Percentiles rank a stretch among this genome's conserved stretches.
Conservation (phyloP, 2,329 filamentous ascomycete species). For the Polychaeton citri region DNA sequence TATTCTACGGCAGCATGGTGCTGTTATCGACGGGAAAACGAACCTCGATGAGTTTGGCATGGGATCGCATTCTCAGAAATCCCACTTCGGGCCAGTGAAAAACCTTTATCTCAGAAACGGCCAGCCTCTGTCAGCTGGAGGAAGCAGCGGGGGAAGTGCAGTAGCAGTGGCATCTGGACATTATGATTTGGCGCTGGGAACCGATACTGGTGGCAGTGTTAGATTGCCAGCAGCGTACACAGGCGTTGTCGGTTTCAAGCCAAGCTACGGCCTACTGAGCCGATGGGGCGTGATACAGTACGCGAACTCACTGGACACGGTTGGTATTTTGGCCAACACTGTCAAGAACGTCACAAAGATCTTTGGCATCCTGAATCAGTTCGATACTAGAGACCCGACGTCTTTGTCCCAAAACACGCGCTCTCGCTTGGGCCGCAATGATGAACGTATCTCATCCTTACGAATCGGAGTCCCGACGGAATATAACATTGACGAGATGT, state of each 20-base stretch:
- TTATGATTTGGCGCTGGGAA: conserved; percentile 63
- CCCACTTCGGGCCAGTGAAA: conserved; percentile 51
- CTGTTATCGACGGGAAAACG: conserved; percentile 60
- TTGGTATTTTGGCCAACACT: conserved; percentile 56
- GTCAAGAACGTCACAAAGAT: conserved; percentile 33
- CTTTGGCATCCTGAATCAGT: conserved; percentile 39
- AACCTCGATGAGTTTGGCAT: conserved; percentile 96
- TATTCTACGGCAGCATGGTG: conserved; percentile 50
- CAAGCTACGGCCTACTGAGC: conserved; percentile 77
- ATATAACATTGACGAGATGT: conserved; percentile 79
- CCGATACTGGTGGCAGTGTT: conserved; percentile 85
- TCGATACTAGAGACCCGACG: conserved; percentile 64
- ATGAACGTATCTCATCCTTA: conserved; percentile 12
- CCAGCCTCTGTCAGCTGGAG: conserved; percentile 53
- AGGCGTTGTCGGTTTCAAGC: conserved; percentile 74
- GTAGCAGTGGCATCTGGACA: conserved; percentile 59
- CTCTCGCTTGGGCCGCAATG: conserved; percentile 22
- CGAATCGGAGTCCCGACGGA: conserved; percentile 52
- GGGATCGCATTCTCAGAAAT: conserved; percentile 68
- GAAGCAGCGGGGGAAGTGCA: conserved; percentile 88
- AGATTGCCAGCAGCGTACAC: conserved; percentile 79
- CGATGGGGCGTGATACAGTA: conserved; percentile 81
- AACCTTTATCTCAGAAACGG: conserved; percentile 30
- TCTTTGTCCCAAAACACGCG: conserved; percentile 49
- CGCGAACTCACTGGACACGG: conserved; percentile 84